phyloP scores from a whole-genome alignment of 1,284 basidiomycete species.

The Apiotrichum mycotoxinovorans region DNA sequence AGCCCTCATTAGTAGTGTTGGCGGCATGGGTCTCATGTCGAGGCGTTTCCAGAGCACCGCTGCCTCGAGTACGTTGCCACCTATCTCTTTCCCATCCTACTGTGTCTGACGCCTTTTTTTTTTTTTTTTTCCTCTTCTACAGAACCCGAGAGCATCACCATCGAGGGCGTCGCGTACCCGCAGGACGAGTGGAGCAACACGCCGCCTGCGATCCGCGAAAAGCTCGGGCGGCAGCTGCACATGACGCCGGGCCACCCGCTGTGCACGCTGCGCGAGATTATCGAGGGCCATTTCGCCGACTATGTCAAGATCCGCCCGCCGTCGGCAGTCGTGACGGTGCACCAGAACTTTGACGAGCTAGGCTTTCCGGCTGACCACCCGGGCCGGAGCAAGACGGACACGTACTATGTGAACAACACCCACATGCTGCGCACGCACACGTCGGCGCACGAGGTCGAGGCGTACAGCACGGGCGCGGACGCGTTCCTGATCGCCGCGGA shows the following conservation, averaged over 20 bases:
- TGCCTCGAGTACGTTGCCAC: too few species aligned
- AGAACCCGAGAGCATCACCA: slow-evolving; percentile 22
- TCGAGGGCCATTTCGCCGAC: slow-evolving; percentile 73
- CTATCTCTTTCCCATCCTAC: too few species aligned
- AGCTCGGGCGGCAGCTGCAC: slow-evolving; percentile 69
- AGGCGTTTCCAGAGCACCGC: neutral
- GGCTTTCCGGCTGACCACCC: slow-evolving; percentile 93
- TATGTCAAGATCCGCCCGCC: slow-evolving; percentile 55
- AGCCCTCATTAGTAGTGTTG: too few species aligned
- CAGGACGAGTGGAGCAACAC: slow-evolving; percentile 80
- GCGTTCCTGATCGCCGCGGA: slow-evolving; percentile 94
- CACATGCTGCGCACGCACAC: slow-evolving; percentile 96
- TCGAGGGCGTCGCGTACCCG: slow-evolving; percentile 54
- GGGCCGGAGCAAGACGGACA: slow-evolving; percentile 82
- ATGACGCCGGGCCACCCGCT: slow-evolving; percentile 77
- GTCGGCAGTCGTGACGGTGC: slow-evolving; percentile 83
- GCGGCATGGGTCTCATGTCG: neutral
- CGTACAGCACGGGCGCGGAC: slow-evolving; percentile 71
- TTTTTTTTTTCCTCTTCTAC: neutral
- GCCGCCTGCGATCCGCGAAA: slow-evolving; percentile 76
- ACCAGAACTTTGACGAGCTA: slow-evolving; percentile 95
- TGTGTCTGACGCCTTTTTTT: too few species aligned
- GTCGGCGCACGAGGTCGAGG: slow-evolving; percentile 93
- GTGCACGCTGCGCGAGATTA: slow-evolving; percentile 73
- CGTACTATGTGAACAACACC: slow-evolving; percentile 89